Evolutionary conservation across 1,284 basidiomycete genomes (phyloP).

Genomic region (Moesziomyces sp.): DNA sequence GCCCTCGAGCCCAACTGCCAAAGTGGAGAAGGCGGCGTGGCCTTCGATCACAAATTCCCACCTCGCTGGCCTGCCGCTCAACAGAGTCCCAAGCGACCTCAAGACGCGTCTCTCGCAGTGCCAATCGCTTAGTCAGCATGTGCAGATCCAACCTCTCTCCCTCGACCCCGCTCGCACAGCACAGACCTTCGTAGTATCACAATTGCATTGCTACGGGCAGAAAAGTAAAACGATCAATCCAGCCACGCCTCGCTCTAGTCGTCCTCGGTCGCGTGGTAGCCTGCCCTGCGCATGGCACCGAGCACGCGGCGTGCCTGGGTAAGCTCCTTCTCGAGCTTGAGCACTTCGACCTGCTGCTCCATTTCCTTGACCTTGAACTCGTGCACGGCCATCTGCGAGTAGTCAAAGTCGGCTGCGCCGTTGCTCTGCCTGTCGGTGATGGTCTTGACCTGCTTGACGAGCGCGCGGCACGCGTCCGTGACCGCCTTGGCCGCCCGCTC

Average conservation of each 20-base stretch:
- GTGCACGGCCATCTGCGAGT: constrained; percentile 88
- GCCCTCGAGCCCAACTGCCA: neutral
- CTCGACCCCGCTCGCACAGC: neutral
- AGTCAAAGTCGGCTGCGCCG: constrained; percentile 82
- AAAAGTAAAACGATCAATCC: neutral
- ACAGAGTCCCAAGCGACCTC: neutral
- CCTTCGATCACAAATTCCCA: constrained; percentile 45
- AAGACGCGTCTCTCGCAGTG: neutral
- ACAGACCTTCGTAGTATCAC: neutral
- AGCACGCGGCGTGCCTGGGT: constrained; percentile 69
- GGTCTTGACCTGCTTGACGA: constrained; percentile 95
- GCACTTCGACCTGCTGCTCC: constrained; percentile 98
- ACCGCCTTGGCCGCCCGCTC: constrained; percentile 98
- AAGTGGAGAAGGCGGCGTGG: constrained; percentile 43
- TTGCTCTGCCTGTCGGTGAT: constrained; percentile 84
- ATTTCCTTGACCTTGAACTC: constrained; percentile 91
- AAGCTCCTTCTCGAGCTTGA: constrained; percentile 94
- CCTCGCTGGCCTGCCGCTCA: neutral
- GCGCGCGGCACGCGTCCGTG: constrained; percentile 96
- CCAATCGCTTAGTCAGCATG: constrained; percentile 1
- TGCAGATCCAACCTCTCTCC: neutral
- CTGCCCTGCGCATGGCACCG: constrained; percentile 64
- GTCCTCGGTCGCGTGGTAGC: constrained; percentile 64
- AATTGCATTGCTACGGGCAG: constrained; percentile 4
- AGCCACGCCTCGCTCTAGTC: constrained; percentile 12